Percentiles rank a stretch among this genome's conserved stretches.
Conservation (phyloP, 257 asterid genomes). For the Penstemon eatonii region DNA sequence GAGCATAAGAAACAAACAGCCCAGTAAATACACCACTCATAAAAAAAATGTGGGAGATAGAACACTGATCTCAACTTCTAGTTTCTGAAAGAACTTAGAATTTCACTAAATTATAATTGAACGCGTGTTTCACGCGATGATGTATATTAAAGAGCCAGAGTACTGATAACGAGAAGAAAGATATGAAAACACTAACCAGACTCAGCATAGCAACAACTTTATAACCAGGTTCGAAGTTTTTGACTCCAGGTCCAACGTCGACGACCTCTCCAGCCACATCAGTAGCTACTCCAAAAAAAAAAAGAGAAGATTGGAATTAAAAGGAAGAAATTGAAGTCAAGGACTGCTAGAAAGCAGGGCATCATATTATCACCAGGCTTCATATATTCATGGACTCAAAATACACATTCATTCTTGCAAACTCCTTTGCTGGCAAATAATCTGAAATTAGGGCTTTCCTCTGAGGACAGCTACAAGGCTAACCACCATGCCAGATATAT, state of each 20-base stretch:
- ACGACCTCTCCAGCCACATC: slow-evolving; percentile 79
- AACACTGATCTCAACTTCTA: too few relatives aligned
- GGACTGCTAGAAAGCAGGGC: not conserved
- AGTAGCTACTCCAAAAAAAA: slow-evolving; percentile 41
- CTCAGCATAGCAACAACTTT: slow-evolving; percentile 63
- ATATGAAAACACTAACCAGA: slow-evolving; percentile 37
- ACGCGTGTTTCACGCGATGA: slow-evolving; percentile 3
- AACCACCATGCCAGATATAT: too few relatives aligned
- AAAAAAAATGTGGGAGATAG: too few relatives aligned
- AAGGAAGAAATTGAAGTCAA: not conserved
- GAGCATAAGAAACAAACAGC: too few relatives aligned
- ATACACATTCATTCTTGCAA: not conserved
- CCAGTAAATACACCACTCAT: too few relatives aligned
- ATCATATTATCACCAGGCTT: slow-evolving; percentile 1
- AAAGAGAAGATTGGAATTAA: not conserved
- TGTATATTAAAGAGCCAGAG: not conserved
- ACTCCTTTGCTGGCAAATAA: not conserved
- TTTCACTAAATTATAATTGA: not conserved
- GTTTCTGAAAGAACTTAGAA: not conserved
- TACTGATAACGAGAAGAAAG: not conserved
- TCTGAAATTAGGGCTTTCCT: not conserved
- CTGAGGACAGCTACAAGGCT: not conserved
- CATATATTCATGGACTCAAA: not conserved
- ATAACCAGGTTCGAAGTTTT: slow-evolving; percentile 65
- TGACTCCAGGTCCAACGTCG: slow-evolving; percentile 64